Base-by-base conservation (phyloP, 768 basidiomycete species). In the Termitomyces sp. region DNA sequence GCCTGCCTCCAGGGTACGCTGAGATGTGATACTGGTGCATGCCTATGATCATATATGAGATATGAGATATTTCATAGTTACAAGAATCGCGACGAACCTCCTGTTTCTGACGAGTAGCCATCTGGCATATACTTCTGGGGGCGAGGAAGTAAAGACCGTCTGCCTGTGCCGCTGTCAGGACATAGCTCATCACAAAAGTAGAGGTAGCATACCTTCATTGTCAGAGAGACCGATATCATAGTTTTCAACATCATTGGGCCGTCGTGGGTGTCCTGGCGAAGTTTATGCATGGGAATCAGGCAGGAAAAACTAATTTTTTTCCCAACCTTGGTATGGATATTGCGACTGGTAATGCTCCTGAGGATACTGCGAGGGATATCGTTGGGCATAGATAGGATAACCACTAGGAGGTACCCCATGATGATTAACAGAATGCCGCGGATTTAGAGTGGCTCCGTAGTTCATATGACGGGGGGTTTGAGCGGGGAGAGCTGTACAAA, bases 31-130 rank as follows among this genome's bases (percentile, higher is more conserved):
- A 54, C 18, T 41, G 28, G 13, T 33, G 45, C 24, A 55, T 37
- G 13, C 37, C 61, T 62, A 22, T 41, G 42, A 34, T 20, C 24
- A 16, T 24, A 6, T n/a, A 1, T 46, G 5, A 49, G 47, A n/a
- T 18, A 5, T 4, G 20, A 48, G n/a, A n/a, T n/a, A n/a, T n/a
- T n/a, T 45, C 16, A 16, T 34, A n/a, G 33, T 5, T 42, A 16
- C 15, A 39, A 6, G 16, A 36, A 18, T 31, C 13, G 33, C 12
- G 5, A 47, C 31, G 5, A 55, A 57, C 61, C 58, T 42, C 46
- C 46, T 3, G 58, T 48, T 28, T 62, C 56, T 33, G 53, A 54
- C 6, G 51, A 37, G 29, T 55, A 54, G 20, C 51, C 55, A 24
- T 47, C 57, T 18, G 22, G 50, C 50, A 51, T 51, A 24, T 26